phyloP scores from a whole-genome alignment of 192 early-diverging fungal species.

The Gonapodya sp. region DNA sequence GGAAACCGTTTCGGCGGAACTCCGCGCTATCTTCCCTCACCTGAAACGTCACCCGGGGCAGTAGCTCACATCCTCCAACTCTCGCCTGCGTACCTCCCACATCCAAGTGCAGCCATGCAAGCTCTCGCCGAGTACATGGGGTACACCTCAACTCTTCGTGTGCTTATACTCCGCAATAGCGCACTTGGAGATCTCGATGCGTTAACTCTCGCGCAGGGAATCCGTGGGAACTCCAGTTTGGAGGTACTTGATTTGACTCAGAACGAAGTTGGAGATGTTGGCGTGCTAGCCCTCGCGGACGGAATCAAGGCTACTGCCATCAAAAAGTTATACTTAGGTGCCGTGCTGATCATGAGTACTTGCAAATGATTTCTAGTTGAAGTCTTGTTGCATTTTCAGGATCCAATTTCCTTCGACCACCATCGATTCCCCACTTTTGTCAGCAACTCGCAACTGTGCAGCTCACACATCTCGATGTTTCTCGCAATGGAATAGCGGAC shows the following conservation, averaged over 20 bases:
- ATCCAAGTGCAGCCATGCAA: neutral
- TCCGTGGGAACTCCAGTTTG: neutral
- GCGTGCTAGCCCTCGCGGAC: slow-evolving; percentile 42
- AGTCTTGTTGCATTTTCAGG: neutral
- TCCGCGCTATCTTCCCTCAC: neutral
- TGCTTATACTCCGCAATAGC: neutral
- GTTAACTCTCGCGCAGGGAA: neutral
- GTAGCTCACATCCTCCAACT: neutral
- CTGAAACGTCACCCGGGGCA: neutral
- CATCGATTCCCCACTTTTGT: neutral
- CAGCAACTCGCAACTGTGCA: neutral
- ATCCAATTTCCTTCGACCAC: neutral
- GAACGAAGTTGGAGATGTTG: slow-evolving; percentile 69
- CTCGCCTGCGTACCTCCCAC: neutral
- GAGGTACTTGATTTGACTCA: neutral
- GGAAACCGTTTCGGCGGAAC: neutral
- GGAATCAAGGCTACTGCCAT: slow-evolving; percentile 32
- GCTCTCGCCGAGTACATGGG: neutral
- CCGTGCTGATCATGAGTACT: neutral
- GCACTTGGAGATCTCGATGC: neutral
- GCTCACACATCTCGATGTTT: neutral
- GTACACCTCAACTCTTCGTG: neutral
- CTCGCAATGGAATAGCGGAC: neutral
- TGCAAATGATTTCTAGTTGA: neutral
- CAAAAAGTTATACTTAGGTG: slow-evolving; percentile 7